These are phyloP conservation scores for Coleophoma eucalyptorum DNA, from an alignment of 2,329 filamentous ascomycete species.

Conservation along the genomic window DNA sequence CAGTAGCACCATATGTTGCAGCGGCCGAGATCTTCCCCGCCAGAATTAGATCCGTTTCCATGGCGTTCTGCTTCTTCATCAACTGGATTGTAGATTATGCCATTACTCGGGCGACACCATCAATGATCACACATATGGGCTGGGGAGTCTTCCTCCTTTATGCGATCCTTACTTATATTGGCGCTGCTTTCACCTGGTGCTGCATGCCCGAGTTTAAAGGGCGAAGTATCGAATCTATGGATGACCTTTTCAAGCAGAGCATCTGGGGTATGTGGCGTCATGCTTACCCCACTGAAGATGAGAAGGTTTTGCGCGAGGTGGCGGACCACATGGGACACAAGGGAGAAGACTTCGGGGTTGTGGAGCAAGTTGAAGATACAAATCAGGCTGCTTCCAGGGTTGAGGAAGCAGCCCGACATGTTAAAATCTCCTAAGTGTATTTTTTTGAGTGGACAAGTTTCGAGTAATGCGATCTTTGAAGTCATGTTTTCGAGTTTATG, in stretches of 20 bases:
- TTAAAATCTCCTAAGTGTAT: neutral
- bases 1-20: conserved; percentile 17
- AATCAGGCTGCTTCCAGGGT: neutral
- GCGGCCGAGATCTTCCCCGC: conserved; percentile 7
- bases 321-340: neutral
- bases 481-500: no score
- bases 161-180: neutral
- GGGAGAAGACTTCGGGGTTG: neutral
- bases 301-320: neutral
- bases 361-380: neutral
- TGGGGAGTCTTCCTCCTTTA: conserved; percentile 1
- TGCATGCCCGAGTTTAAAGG: conserved; percentile 1
- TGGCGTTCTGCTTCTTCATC: conserved; percentile 1
- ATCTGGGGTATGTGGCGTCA: conserved; percentile 2
- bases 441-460: neutral
- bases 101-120: neutral
- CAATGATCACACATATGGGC: conserved; percentile 1
- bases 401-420: neutral
- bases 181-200: neutral
- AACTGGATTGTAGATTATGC: conserved; percentile 1
- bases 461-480: no score
- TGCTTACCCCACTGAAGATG: neutral
- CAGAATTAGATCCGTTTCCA: neutral
- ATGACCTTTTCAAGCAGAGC: neutral
- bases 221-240: conserved; percentile 1